Conservation (phyloP, 371 early-diverging fungal species). For the Zopfochytrium polystomum region DNA sequence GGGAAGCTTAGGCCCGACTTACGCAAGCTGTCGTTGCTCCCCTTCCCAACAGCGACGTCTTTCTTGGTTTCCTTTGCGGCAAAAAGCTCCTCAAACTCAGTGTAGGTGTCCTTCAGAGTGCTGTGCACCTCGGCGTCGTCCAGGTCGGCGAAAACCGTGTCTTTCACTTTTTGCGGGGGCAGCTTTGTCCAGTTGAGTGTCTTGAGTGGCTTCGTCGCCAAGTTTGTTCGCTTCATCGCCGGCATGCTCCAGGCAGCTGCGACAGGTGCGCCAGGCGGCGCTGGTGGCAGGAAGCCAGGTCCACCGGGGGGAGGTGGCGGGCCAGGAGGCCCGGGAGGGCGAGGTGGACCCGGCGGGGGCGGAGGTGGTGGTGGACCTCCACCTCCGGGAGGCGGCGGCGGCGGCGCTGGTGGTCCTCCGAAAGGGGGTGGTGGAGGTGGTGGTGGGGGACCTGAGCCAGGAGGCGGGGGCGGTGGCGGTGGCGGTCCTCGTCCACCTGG, state of each 20-base stretch:
- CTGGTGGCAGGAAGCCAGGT: slow-evolving; percentile 18
- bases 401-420: slow-evolving; percentile 37
- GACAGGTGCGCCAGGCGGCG: slow-evolving; percentile 19
- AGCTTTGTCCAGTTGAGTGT: slow-evolving; percentile 58
- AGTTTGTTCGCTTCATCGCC: slow-evolving; percentile 41
- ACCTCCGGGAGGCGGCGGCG: slow-evolving; percentile 30
- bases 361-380: slow-evolving; percentile 44
- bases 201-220: slow-evolving; percentile 51
- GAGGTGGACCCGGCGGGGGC: slow-evolving; percentile 34
- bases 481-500: slow-evolving; percentile 20
- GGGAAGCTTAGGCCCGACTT: slow-evolving; percentile 1
- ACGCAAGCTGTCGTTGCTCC: slow-evolving; percentile 13
- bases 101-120: slow-evolving; percentile 35
- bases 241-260: slow-evolving; percentile 21
- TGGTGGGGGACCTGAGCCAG: slow-evolving; percentile 10
- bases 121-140: slow-evolving; percentile 47
- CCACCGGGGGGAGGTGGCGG: slow-evolving; percentile 28
- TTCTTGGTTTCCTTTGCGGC: slow-evolving; percentile 43
- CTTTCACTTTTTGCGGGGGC: slow-evolving; percentile 35
- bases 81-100: slow-evolving; percentile 54
- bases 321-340: slow-evolving; percentile 37
- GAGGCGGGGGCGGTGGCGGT: slow-evolving; percentile 31
- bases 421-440: slow-evolving; percentile 26
- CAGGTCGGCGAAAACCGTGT: slow-evolving; percentile 47
- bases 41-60: slow-evolving; percentile 15